These are phyloP conservation scores for Cercophora scortea DNA, from an alignment of 495 filamentous ascomycete species.

Conservation along the genomic window DNA sequence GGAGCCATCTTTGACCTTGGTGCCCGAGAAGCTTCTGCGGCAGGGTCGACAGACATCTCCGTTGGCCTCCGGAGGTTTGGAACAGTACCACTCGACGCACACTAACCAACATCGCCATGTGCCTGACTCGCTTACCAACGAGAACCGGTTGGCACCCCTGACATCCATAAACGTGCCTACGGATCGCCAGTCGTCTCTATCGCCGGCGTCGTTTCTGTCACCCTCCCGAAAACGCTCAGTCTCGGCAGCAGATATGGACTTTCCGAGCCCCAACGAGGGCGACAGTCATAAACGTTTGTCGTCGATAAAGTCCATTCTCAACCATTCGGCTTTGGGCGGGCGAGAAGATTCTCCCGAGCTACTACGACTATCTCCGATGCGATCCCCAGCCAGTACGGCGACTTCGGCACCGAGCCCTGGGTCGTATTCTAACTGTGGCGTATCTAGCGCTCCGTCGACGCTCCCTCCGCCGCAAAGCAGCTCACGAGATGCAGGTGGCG, in stretches of 20 bases:
- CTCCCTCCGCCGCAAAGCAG: slow-evolving; percentile 20
- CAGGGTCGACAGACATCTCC: slow-evolving; percentile 30
- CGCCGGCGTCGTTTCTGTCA: slow-evolving; percentile 44
- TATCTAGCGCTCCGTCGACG: slow-evolving; percentile 18
- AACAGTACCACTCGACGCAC: slow-evolving; percentile 38
- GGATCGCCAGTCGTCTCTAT: slow-evolving; percentile 42
- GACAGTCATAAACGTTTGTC: slow-evolving; percentile 53
- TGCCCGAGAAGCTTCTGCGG: slow-evolving; percentile 38
- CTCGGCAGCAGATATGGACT: slow-evolving; percentile 45
- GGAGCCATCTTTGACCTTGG: slow-evolving; percentile 30
- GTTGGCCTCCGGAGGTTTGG: slow-evolving; percentile 27
- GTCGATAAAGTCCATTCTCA: slow-evolving; percentile 76
- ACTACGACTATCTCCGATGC: slow-evolving; percentile 17
- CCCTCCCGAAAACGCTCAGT: slow-evolving; percentile 59
- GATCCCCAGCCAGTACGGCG: slow-evolving; percentile 26
- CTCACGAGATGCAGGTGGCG: slow-evolving; percentile 31
- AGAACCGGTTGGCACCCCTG: slow-evolving; percentile 49
- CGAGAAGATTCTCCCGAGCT: slow-evolving; percentile 17
- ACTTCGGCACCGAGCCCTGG: slow-evolving; percentile 29
- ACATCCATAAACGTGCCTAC: slow-evolving; percentile 31
- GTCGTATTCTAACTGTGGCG: slow-evolving; percentile 13
- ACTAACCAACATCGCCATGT: slow-evolving; percentile 22
- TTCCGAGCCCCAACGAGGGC: slow-evolving; percentile 14
- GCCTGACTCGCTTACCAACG: slow-evolving; percentile 39
- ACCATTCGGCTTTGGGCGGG: slow-evolving; percentile 36